phyloP scores from a whole-genome alignment of 371 early-diverging fungal species.

The Lichtheimia hyalospora region DNA sequence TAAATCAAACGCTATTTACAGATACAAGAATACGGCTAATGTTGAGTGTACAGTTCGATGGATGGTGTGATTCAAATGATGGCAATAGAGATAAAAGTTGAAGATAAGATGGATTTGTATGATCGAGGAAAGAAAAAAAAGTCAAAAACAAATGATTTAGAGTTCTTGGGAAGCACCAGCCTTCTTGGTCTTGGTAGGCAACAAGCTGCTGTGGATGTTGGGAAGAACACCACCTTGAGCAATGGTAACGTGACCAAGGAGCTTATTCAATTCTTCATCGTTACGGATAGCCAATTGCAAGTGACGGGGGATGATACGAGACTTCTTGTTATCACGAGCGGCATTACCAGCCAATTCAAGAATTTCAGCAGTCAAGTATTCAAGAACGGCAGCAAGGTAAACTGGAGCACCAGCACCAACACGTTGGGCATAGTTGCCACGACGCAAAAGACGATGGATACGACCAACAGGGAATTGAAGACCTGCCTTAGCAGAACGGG shows the following conservation, averaged over 20 bases:
- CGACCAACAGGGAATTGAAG: constrained; percentile 93
- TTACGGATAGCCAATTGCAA: constrained; percentile 88
- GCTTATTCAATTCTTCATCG: constrained; percentile 92
- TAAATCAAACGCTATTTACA: constrained; percentile 17
- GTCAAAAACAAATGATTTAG: constrained; percentile 13
- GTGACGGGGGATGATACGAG: constrained; percentile 87
- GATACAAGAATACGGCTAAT: constrained; percentile 8
- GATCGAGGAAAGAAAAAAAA: neutral
- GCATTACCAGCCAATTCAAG: constrained; percentile 94
- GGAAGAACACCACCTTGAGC: constrained; percentile 84
- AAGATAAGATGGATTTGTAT: neutral
- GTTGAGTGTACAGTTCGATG: neutral
- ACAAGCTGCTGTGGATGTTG: constrained; percentile 70
- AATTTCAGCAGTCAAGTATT: constrained; percentile 93
- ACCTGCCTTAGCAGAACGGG: constrained; percentile 78
- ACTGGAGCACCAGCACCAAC: constrained; percentile 91
- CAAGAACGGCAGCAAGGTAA: constrained; percentile 90
- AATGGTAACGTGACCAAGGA: constrained; percentile 81
- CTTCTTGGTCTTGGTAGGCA: constrained; percentile 70
- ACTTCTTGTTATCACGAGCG: constrained; percentile 91
- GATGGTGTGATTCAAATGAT: neutral
- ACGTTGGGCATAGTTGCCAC: constrained; percentile 92
- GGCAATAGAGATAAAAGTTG: neutral
- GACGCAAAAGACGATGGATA: constrained; percentile 90
- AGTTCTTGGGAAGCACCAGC: constrained; percentile 44